Conservation (phyloP, 2,329 filamentous ascomycete species). For the Fusarium stilboides region DNA sequence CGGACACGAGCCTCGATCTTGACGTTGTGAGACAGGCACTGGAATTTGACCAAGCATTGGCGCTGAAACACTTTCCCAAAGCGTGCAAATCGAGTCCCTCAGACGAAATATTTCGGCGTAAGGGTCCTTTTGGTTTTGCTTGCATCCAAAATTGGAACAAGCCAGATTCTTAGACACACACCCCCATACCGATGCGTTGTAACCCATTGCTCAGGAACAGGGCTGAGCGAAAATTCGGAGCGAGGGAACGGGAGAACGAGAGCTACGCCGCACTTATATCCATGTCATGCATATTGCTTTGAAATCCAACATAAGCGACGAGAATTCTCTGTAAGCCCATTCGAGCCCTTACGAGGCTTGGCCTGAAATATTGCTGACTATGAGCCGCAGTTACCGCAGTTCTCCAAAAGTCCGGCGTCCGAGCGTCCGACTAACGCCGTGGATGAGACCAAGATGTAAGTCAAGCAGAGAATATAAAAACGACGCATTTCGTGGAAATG, state of each 20-base stretch:
- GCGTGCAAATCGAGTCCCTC: not conserved
- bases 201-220: not conserved
- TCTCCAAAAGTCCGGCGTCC: not conserved
- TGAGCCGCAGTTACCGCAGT: not conserved
- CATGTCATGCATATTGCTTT: too few species aligned
- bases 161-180: not conserved
- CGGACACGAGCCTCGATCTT: not conserved
- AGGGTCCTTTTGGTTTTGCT: not conserved
- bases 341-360: too few species aligned
- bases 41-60: slow-evolving; percentile 32
- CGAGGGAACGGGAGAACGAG: too few species aligned
- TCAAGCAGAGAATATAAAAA: slow-evolving; percentile 11
- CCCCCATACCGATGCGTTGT: not conserved
- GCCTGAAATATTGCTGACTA: slow-evolving; percentile 8
- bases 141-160: not conserved
- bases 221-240: not conserved
- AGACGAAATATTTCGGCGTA: not conserved
- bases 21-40: not conserved
- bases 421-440: not conserved
- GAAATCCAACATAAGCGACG: not conserved
- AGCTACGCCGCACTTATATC: too few species aligned
- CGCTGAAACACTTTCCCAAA: slow-evolving; percentile 10
- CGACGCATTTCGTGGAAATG: too few species aligned
- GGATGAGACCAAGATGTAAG: too few species aligned
- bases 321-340: too few species aligned